Evolutionary conservation across 257 asterid genomes (phyloP), one percentile per base, ranked within the genome.

Genomic region (Ilex aquifolium): DNA sequence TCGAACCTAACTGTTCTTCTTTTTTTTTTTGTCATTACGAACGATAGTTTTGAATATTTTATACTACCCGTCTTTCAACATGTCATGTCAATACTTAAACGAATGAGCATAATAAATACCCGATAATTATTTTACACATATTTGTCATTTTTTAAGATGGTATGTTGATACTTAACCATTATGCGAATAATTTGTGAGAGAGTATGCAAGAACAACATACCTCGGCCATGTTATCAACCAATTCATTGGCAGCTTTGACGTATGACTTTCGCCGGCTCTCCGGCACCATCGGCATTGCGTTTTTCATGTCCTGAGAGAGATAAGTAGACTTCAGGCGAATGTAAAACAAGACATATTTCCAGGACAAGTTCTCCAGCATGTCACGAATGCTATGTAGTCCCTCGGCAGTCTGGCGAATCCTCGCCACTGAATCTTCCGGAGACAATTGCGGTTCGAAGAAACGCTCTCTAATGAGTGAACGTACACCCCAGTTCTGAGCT

Each of bases 261-360:
- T 78, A 90, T 2, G 82, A 62, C 10, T 67, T 73, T 46, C 75
- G 66, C 1, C 62, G 71, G 40, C 15, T 72, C 48, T 75, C 78
- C 0, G 96, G 93, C 54, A 90, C 86, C 61, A 67, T 44, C 11
- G 51, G 3, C 16, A 80, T 60, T 9, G 85, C 85, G 65, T 63
- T 73, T 46, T 71, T 73, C 80, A 76, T 56, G 16, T 76, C 85
- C 74, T 77, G 68, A 13, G 71, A 56, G 44, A 90, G 90, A 60
- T 87, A 90, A 1, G 90, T 61, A 5, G 83, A 80, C 46, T 90
- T 90, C 15, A 77, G 66, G 0, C 96, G 78, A 56, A 90, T 80
- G 64, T 85, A 90, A 59, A 82, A 77, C 49, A 85, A 68, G 10
- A 90, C 88, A 70, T 85, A 90, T 80, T 83, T 85, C 97, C 97